phyloP scores from a whole-genome alignment of 2,329 filamentous ascomycete species.

The Pseudonectria buxi region DNA sequence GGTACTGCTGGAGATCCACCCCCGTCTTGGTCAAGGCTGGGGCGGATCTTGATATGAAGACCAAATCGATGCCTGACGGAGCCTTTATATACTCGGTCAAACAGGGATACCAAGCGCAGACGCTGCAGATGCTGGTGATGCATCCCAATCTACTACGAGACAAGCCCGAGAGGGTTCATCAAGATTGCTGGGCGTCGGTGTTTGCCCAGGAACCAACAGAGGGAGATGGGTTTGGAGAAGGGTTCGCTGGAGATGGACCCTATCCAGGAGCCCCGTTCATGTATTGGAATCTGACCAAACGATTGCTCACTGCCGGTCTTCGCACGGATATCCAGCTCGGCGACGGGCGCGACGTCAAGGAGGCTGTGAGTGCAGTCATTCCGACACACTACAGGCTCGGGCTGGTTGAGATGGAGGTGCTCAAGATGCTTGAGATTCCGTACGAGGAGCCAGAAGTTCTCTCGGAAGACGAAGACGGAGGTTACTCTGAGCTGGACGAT shows the following conservation, averaged over 20 bases:
- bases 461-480: slow-evolving; percentile 2
- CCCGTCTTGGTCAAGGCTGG: slow-evolving; percentile 20
- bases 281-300: slow-evolving; percentile 20
- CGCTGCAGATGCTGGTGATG: slow-evolving; percentile 19
- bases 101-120: slow-evolving; percentile 19
- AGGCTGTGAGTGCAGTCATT: slow-evolving; percentile 16
- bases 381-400: slow-evolving; percentile 13
- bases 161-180: slow-evolving; percentile 15
- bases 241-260: not conserved
- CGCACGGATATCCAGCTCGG: slow-evolving; percentile 17
- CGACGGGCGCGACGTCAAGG: slow-evolving; percentile 14
- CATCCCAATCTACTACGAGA: slow-evolving; percentile 15
- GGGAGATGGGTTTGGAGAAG: slow-evolving; percentile 1
- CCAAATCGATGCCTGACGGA: slow-evolving; percentile 19
- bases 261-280: slow-evolving; percentile 8
- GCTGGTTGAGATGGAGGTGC: slow-evolving; percentile 15
- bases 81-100: slow-evolving; percentile 22
- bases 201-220: slow-evolving; percentile 8
- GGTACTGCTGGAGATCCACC: slow-evolving; percentile 21
- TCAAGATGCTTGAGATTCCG: slow-evolving; percentile 18
- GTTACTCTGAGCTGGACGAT: slow-evolving; percentile 5
- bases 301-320: slow-evolving; percentile 16
- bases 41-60: slow-evolving; percentile 19
- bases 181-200: slow-evolving; percentile 18
- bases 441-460: slow-evolving; percentile 13